Evolutionary conservation across 2,329 filamentous ascomycete species (phyloP).

Genomic region (Claviceps humidiphila): DNA sequence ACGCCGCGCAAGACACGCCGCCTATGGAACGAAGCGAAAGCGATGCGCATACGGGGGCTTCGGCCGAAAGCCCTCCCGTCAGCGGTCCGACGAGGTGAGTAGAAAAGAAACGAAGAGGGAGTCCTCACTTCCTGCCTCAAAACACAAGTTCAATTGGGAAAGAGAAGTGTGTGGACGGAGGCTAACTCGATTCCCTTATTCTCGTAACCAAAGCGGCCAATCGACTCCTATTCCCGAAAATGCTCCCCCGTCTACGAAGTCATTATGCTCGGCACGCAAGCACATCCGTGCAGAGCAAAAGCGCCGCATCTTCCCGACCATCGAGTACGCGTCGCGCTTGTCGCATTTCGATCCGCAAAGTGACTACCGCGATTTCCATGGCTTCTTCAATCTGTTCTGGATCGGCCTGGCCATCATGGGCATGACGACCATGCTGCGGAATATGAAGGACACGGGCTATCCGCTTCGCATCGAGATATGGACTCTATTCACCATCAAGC

Average conservation of each 20-base stretch:
- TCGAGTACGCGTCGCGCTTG: slow-evolving; percentile 79
- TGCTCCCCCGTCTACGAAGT: slow-evolving; percentile 84
- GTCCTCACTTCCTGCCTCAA: neutral
- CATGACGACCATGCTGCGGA: slow-evolving; percentile 83
- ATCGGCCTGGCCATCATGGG: slow-evolving; percentile 95
- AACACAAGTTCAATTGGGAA: neutral
- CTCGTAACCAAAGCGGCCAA: slow-evolving; percentile 43
- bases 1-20: slow-evolving; percentile 28
- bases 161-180: neutral
- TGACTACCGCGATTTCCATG: slow-evolving; percentile 87
- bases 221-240: slow-evolving; percentile 78
- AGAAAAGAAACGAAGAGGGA: neutral
- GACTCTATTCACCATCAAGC: slow-evolving; percentile 74
- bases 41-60: slow-evolving; percentile 20
- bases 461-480: slow-evolving; percentile 79
- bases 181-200: neutral
- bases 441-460: slow-evolving; percentile 85
- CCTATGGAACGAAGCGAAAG: slow-evolving; percentile 21
- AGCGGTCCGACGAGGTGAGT: slow-evolving; percentile 34
- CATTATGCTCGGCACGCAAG: slow-evolving; percentile 72
- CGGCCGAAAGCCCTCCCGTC: slow-evolving; percentile 19
- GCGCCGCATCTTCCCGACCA: slow-evolving; percentile 79
- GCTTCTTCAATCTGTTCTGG: slow-evolving; percentile 98
- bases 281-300: slow-evolving; percentile 70
- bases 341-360: slow-evolving; percentile 91